phyloP scores from a whole-genome alignment of 805 yeast genomes.

The Nematodospora valgi region DNA sequence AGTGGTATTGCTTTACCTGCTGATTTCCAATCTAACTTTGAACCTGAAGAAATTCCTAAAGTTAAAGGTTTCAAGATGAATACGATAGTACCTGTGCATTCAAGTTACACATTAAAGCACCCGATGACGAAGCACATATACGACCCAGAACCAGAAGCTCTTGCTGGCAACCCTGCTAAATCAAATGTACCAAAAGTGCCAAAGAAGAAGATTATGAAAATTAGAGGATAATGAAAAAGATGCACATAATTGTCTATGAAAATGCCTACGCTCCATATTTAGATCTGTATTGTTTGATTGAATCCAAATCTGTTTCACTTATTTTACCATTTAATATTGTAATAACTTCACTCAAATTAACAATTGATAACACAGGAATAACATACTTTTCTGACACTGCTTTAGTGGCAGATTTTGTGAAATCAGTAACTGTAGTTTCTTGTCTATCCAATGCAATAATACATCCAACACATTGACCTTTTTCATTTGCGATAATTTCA shows the following conservation, averaged over 20 bases:
- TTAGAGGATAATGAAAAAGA: slow-evolving; percentile 45
- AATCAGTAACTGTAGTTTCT: slow-evolving; percentile 72
- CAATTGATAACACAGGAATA: slow-evolving; percentile 84
- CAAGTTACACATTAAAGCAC: slow-evolving; percentile 74
- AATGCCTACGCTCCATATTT: slow-evolving; percentile 41
- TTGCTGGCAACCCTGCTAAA: slow-evolving; percentile 16
- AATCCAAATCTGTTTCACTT: slow-evolving; percentile 52
- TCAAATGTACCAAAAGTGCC: slow-evolving; percentile 38
- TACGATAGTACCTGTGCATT: slow-evolving; percentile 82
- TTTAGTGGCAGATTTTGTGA: slow-evolving; percentile 69
- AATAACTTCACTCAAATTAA: slow-evolving; percentile 71
- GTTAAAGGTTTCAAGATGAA: slow-evolving; percentile 89
- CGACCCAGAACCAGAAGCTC: slow-evolving; percentile 47
- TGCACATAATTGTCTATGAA: background rate
- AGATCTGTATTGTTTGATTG: slow-evolving; percentile 57
- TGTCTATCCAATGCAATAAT: slow-evolving; percentile 94
- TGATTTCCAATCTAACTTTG: slow-evolving; percentile 46
- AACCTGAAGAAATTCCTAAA: slow-evolving; percentile 59
- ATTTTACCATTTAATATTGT: slow-evolving; percentile 54
- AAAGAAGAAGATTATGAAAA: slow-evolving; percentile 59
- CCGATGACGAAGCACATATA: slow-evolving; percentile 76
- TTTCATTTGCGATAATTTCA: slow-evolving; percentile 63
- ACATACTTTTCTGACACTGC: slow-evolving; percentile 66
- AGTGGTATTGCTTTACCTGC: slow-evolving; percentile 64
- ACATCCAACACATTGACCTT: slow-evolving; percentile 77